Conservation (phyloP, 2,329 filamentous ascomycete genomes). For the Xylaria sp. region DNA sequence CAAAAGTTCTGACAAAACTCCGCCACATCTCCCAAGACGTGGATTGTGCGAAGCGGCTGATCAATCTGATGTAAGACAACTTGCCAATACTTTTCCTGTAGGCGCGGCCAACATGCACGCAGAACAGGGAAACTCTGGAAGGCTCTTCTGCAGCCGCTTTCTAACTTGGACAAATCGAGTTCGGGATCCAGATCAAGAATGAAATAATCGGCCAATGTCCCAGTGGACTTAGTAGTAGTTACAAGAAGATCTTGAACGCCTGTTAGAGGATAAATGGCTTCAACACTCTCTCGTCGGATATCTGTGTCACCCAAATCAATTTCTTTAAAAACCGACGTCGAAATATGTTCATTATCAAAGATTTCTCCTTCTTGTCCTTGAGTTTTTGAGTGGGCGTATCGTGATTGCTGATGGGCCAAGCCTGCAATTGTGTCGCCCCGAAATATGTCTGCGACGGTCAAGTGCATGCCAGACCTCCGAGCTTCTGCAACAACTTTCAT, state of each 20-base stretch:
- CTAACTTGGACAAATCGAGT: slow-evolving; percentile 11
- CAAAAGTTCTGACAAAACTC: slow-evolving; percentile 16
- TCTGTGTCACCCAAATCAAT: slow-evolving; percentile 2
- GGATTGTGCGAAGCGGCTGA: slow-evolving; percentile 6
- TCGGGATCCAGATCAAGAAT: slow-evolving; percentile 5
- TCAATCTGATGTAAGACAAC: slow-evolving; percentile 8
- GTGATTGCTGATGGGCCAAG: neutral
- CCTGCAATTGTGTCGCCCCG: slow-evolving; percentile 24
- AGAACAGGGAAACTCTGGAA: slow-evolving; percentile 14
- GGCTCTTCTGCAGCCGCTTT: slow-evolving; percentile 9
- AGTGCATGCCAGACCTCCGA: slow-evolving; percentile 13
- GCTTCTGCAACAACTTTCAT: slow-evolving; percentile 32
- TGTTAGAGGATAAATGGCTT: slow-evolving; percentile 23
- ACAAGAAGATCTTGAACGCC: slow-evolving; percentile 23
- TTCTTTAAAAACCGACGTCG: neutral
- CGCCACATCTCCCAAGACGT: neutral
- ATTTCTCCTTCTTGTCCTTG: neutral
- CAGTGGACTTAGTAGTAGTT: neutral
- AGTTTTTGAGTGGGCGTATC: neutral
- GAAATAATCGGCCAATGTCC: slow-evolving; percentile 16
- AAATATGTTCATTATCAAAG: neutral
- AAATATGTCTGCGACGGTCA: slow-evolving; percentile 22
- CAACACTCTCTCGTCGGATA: slow-evolving; percentile 4
- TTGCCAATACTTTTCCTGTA: slow-evolving; percentile 13
- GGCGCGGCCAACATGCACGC: slow-evolving; percentile 19